Conservation (phyloP, 108 stramenopile genomes). For the Pelagomonas calceolata region DNA sequence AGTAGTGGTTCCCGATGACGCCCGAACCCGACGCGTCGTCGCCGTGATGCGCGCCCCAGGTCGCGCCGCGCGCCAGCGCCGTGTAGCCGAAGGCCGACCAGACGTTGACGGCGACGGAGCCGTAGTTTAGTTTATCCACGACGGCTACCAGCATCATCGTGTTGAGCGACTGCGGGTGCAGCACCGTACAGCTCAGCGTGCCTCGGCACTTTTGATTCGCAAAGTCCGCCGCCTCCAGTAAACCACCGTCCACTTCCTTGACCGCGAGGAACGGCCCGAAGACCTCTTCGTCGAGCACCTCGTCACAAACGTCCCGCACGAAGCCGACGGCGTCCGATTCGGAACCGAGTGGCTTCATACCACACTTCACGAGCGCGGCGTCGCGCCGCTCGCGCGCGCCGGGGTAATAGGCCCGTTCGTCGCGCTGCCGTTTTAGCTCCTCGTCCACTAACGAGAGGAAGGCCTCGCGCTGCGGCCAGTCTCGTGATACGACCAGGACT, state of each 20-base stretch:
- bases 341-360: slow-evolving; percentile 16
- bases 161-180: background rate
- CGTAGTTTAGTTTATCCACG: slow-evolving; percentile 19
- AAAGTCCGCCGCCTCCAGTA: slow-evolving; percentile 16
- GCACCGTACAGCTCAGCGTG: slow-evolving; percentile 19
- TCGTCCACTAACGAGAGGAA: slow-evolving; percentile 9
- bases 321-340: slow-evolving; percentile 16
- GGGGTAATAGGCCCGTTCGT: slow-evolving; percentile 24
- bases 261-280: slow-evolving; percentile 27
- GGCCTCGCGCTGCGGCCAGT: slow-evolving; percentile 18
- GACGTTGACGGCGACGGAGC: slow-evolving; percentile 15
- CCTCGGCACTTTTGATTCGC: slow-evolving; percentile 25
- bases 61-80: slow-evolving; percentile 1
- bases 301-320: no score
- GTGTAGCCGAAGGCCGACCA: slow-evolving; percentile 12
- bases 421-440: background rate
- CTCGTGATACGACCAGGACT: slow-evolving; percentile 9
- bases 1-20: slow-evolving; percentile 12
- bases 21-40: slow-evolving; percentile 13
- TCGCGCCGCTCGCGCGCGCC: slow-evolving; percentile 10
- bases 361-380: slow-evolving; percentile 8
- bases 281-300: slow-evolving; percentile 6
- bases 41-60: slow-evolving; percentile 17
- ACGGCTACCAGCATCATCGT: background rate
- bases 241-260: slow-evolving; percentile 17